Evolutionary conservation across 23 red algal species (phyloP).

Genomic region (Gracilaria gracilis): DNA sequence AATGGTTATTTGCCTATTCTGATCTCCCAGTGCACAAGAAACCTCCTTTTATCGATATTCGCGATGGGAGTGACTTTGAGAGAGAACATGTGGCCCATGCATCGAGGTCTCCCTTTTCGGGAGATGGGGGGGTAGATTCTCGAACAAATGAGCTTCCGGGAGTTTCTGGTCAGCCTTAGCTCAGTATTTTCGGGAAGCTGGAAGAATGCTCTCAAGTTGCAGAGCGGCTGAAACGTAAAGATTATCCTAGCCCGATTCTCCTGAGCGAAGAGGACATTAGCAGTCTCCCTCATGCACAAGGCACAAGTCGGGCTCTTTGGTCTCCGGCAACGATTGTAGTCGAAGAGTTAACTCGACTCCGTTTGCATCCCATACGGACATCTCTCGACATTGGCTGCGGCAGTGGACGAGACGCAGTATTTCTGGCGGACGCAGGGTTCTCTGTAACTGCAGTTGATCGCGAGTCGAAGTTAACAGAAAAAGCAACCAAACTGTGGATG

Average conservation of each 20-base stretch:
- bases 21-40: neutral
- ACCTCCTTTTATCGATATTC: slow-evolving; percentile 20
- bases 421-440: slow-evolving; percentile 7
- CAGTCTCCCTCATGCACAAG: neutral
- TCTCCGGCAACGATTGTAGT: slow-evolving; percentile 27
- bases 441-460: slow-evolving; percentile 63
- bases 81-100: slow-evolving; percentile 8
- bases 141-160: slow-evolving; percentile 16
- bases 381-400: slow-evolving; percentile 62
- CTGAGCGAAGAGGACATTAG: neutral
- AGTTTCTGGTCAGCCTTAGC: neutral
- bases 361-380: slow-evolving; percentile 2
- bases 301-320: slow-evolving; percentile 24
- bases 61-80: neutral
- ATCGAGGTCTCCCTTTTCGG: slow-evolving; percentile 6
- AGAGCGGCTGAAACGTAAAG: neutral
- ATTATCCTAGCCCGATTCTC: slow-evolving; percentile 7
- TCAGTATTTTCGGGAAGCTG: neutral
- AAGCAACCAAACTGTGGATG: neutral
- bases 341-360: slow-evolving; percentile 21
- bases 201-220: neutral
- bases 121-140: neutral
- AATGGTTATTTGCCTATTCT: neutral
- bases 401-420: slow-evolving; percentile 62
- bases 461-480: slow-evolving; percentile 28